Percentiles rank a stretch among this genome's conserved stretches.
Evolutionary conservation across 1,284 basidiomycete genomes (phyloP).

Genomic region (Ceratobasidium papillatum): DNA sequence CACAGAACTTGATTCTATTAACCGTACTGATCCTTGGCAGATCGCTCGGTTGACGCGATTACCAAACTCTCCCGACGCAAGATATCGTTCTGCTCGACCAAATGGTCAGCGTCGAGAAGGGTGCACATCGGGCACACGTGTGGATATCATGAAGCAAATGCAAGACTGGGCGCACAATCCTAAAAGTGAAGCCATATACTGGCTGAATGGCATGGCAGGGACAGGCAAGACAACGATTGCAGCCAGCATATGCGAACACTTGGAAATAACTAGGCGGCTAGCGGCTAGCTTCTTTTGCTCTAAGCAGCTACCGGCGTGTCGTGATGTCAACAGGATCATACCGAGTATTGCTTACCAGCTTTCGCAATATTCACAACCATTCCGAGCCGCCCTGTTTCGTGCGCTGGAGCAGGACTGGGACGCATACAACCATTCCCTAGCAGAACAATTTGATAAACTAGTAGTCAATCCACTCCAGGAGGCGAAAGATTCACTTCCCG

Average conservation of each 20-base stretch:
- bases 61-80: neutral
- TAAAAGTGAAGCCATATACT: neutral
- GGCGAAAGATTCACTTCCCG: neutral
- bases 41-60: neutral
- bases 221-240: constrained; percentile 13
- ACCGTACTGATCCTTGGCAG: neutral
- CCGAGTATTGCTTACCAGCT: neutral
- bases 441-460: neutral
- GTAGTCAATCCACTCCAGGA: neutral
- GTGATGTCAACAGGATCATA: constrained; percentile 7
- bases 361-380: neutral
- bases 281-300: constrained; percentile 27
- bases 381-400: neutral
- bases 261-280: neutral
- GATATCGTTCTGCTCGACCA: neutral
- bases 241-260: neutral
- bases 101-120: neutral
- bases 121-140: neutral
- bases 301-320: neutral
- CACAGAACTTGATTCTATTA: neutral
- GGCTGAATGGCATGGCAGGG: constrained; percentile 34
- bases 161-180: neutral
- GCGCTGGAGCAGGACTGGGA: neutral
- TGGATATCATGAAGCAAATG: neutral
- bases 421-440: neutral